Evolutionary conservation across 2,329 filamentous ascomycete species (phyloP).

Genomic region (Fusarium longipes): DNA sequence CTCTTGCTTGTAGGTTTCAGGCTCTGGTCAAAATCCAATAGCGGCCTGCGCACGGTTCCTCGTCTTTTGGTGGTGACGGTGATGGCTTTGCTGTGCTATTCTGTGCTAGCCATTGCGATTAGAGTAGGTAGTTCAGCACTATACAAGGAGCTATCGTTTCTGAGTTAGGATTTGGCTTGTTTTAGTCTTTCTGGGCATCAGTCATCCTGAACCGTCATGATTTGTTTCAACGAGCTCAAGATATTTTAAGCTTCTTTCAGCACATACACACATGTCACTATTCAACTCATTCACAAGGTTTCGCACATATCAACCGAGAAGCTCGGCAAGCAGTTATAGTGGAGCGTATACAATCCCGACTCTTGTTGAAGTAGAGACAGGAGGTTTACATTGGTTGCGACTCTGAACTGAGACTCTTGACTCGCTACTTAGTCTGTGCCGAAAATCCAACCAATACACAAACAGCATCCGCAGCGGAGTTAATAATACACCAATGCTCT

Average conservation of each 20-base stretch:
- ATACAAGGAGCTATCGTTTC: constrained; percentile 10
- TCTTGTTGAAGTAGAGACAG: not conserved
- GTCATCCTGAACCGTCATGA: constrained; percentile 10
- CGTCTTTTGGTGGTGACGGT: constrained; percentile 25
- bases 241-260: constrained; percentile 4
- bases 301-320: not conserved
- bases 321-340: not conserved
- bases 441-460: not conserved
- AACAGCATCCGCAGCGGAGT: constrained; percentile 2
- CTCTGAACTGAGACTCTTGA: not conserved
- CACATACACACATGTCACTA: not conserved
- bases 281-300: not conserved
- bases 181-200: constrained; percentile 17
- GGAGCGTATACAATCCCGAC: not conserved
- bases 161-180: constrained; percentile 1
- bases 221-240: constrained; percentile 6
- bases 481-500: not conserved
- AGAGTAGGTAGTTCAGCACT: not conserved
- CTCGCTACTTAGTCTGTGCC: not conserved
- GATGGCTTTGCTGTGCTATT: constrained; percentile 8
- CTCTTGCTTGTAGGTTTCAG: constrained; percentile 19
- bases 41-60: constrained; percentile 14
- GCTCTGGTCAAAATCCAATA: constrained; percentile 14
- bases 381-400: not conserved
- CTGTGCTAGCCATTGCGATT: not conserved